phyloP scores from a whole-genome alignment of 139 green algal genomes.

The Chlorella sp. region DNA sequence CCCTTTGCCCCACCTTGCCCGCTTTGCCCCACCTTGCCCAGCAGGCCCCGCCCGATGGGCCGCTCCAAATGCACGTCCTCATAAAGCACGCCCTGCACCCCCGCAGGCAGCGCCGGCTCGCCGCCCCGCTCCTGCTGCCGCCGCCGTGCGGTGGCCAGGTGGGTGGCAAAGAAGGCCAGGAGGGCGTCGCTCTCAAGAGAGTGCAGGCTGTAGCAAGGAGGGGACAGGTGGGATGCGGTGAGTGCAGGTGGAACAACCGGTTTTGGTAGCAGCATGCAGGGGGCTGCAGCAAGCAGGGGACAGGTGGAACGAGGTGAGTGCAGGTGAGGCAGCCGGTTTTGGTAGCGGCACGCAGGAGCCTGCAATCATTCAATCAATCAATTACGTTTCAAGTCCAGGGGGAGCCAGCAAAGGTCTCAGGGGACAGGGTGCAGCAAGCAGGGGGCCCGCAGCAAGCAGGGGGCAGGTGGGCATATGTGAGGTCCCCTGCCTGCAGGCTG shows the following conservation, averaged over 20 bases:
- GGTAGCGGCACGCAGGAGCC: neutral
- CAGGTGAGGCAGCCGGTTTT: neutral
- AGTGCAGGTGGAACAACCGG: neutral
- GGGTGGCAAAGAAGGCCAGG: conserved; percentile 15
- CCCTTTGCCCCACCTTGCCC: neutral
- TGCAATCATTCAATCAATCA: no score
- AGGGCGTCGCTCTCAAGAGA: neutral
- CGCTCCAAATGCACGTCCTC: neutral
- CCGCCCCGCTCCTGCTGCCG: neutral
- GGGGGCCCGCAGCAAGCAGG: no score
- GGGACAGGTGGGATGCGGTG: neutral
- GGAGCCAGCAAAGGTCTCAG: no score
- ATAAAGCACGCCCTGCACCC: neutral
- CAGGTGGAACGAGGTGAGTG: no score
- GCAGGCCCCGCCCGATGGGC: neutral
- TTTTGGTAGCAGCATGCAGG: neutral
- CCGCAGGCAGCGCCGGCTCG: neutral
- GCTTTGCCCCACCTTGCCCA: neutral
- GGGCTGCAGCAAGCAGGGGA: no score
- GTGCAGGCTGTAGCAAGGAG: conserved; percentile 4
- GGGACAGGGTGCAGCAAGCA: no score
- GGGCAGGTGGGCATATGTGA: no score
- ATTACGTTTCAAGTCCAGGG: no score
- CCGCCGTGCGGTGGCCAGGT: neutral
- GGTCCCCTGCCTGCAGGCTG: no score